These are phyloP conservation scores for Tilletia caries DNA, from an alignment of 1,284 basidiomycete species.

Conservation along the genomic window DNA sequence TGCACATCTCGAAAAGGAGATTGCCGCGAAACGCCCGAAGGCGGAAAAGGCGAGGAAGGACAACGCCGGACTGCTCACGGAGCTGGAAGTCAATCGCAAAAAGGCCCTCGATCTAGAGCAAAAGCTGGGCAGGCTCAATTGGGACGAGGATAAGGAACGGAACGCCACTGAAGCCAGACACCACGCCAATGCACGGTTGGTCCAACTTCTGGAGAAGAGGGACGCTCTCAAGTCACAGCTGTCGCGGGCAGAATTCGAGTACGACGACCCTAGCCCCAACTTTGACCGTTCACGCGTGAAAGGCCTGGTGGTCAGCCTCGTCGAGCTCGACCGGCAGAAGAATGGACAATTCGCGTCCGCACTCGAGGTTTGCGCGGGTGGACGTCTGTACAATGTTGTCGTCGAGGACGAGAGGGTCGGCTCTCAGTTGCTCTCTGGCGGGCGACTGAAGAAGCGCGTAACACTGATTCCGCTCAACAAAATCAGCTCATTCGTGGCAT, in stretches of 20 bases:
- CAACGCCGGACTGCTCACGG: constrained; percentile 68
- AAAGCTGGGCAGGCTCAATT: constrained; percentile 67
- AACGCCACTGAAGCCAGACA: constrained; percentile 64
- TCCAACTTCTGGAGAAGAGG: constrained; percentile 66
- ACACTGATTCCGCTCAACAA: constrained; percentile 93
- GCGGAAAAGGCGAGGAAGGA: constrained; percentile 85
- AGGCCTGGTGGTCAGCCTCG: constrained; percentile 66
- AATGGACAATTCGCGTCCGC: constrained; percentile 74
- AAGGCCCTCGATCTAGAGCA: constrained; percentile 62
- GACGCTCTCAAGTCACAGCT: constrained; percentile 70
- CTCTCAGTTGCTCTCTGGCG: constrained; percentile 77
- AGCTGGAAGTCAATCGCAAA: constrained; percentile 49
- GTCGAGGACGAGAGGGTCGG: constrained; percentile 87
- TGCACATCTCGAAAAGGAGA: constrained; percentile 73
- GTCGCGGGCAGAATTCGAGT: constrained; percentile 77
- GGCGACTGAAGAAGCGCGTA: constrained; percentile 79
- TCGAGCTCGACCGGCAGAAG: constrained; percentile 65
- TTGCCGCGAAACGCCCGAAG: constrained; percentile 71
- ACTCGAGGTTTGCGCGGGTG: constrained; percentile 87
- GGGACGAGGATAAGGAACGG: constrained; percentile 74
- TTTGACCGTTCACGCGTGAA: constrained; percentile 87
- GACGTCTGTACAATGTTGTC: constrained; percentile 82
- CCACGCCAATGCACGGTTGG: constrained; percentile 63
- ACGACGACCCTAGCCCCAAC: constrained; percentile 70
- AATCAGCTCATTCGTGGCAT: constrained; percentile 71